Base-by-base conservation (phyloP, 306 rosid genomes). In the Begonia fuchsioides region DNA sequence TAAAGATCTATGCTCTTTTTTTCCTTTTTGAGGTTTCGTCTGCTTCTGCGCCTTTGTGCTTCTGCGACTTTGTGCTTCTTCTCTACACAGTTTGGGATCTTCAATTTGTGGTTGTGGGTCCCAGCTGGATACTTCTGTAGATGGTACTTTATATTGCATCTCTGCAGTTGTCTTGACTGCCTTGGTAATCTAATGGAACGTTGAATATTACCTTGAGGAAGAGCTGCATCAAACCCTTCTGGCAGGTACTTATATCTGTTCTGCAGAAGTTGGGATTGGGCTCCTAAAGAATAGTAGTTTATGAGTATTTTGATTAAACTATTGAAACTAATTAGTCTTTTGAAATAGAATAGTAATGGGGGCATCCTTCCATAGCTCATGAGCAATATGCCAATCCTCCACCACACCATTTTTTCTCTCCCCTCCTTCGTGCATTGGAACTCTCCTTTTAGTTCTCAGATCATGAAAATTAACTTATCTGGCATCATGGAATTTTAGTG, bases 1-100 rank as follows among this genome's bases (percentile, higher is more conserved):
- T 85, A 82, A 77, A 75, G 57, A 52, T 69, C 62, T 57, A 67
- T 78, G 76, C 62, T 74, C 59, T 68, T 70, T 54, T 58, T 71
- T 61, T 65, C 45, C 70, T 58, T 71, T 72, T 61, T 75, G 80
- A 76, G 80, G 81, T 78, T 69, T 76, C 79, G 57, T 81, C 84
- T 81, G 35, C 35, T 26, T 26, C 35, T 26, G 80, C 85, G 83
- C 60, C 78, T 72, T n/a, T 71, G 60, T 78, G 76, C 76, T 67
- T 75, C 84, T 78, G 92, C 71, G 44, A 59, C 52, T 61, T 61
- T 68, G 68, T 78, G 76, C 55, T 66, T 61, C 80, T 64, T 63
- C 72, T 50, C 72, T 26, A 5, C 3, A 20, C 35, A 26, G 35
- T 73, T 17, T 68, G 81, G 70, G 86, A 70, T 77, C 79, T 85